phyloP scores from a whole-genome alignment of 1,139 yeast genomes.

The Ogataea hybrid region DNA sequence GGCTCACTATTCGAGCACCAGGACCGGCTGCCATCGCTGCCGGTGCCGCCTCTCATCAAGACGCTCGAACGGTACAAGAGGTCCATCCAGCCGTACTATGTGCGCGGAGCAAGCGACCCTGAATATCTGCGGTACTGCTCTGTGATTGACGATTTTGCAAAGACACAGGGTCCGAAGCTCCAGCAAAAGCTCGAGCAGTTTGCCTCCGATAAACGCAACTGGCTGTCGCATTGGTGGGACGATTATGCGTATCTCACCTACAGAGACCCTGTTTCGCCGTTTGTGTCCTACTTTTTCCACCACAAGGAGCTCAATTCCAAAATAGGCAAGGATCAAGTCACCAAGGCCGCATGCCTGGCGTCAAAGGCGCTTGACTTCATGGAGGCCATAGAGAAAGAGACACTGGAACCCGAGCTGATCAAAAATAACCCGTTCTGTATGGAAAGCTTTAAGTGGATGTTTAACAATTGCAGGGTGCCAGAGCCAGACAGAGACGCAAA shows the following conservation, averaged over 20 bases:
- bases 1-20: constrained; percentile 78
- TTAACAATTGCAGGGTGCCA: constrained; percentile 85
- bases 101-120: constrained; percentile 52
- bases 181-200: constrained; percentile 64
- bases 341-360: constrained; percentile 69
- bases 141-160: constrained; percentile 62
- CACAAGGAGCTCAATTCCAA: constrained; percentile 64
- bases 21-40: constrained; percentile 73
- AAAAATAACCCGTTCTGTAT: constrained; percentile 84
- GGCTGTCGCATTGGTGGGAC: constrained; percentile 96
- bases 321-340: constrained; percentile 67
- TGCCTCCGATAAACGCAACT: constrained; percentile 64
- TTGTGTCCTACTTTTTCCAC: constrained; percentile 85
- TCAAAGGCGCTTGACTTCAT: constrained; percentile 55
- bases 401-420: constrained; percentile 75
- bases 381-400: constrained; percentile 54
- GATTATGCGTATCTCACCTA: constrained; percentile 88
- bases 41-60: constrained; percentile 78
- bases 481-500: constrained; percentile 57
- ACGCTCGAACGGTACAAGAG: constrained; percentile 70
- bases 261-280: constrained; percentile 92
- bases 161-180: constrained; percentile 56
- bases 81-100: constrained; percentile 65
- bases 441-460: constrained; percentile 92
- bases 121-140: constrained; percentile 46